Conservation (phyloP, 192 early-diverging fungal genomes). For the Spinellus fusiger region DNA sequence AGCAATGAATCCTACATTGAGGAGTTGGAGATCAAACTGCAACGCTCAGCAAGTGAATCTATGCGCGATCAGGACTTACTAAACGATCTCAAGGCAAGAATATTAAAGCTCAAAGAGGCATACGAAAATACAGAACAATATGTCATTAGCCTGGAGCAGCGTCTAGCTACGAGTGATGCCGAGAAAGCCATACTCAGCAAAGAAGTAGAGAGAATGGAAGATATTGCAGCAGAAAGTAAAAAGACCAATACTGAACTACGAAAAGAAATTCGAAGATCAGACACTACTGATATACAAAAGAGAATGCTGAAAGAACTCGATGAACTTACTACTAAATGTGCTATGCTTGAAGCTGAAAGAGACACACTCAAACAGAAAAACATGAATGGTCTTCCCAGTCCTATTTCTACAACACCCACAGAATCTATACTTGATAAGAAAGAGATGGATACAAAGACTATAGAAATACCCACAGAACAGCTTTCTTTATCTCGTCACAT, state of each 20-base stretch:
- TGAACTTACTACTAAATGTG: slow-evolving; percentile 11
- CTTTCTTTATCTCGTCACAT: not conserved
- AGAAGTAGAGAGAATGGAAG: slow-evolving; percentile 15
- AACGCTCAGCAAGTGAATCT: slow-evolving; percentile 21
- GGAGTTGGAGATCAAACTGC: slow-evolving; percentile 32
- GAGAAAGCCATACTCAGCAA: slow-evolving; percentile 5
- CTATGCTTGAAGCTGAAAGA: slow-evolving; percentile 5
- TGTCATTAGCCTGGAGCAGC: slow-evolving; percentile 34
- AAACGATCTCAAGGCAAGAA: slow-evolving; percentile 28
- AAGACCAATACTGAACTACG: slow-evolving; percentile 6
- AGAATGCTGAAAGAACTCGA: slow-evolving; percentile 18
- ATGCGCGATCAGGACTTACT: slow-evolving; percentile 31
- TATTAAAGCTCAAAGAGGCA: slow-evolving; percentile 50
- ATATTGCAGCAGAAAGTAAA: slow-evolving; percentile 7
- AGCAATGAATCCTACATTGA: slow-evolving; percentile 47
- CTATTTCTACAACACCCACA: not conserved
- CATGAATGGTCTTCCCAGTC: not conserved
- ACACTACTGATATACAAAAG: not conserved
- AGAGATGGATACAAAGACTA: not conserved
- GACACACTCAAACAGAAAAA: not conserved
- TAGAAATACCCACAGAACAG: not conserved
- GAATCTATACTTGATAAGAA: not conserved
- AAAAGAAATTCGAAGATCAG: slow-evolving; percentile 1
- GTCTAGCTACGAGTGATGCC: slow-evolving; percentile 21
- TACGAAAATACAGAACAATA: slow-evolving; percentile 39